A percentile compares a stretch with the other conserved stretches of the same genome.
These are phyloP conservation scores for Leccinum huronense DNA, from an alignment of 1,284 basidiomycete species.

Conservation along the genomic window DNA sequence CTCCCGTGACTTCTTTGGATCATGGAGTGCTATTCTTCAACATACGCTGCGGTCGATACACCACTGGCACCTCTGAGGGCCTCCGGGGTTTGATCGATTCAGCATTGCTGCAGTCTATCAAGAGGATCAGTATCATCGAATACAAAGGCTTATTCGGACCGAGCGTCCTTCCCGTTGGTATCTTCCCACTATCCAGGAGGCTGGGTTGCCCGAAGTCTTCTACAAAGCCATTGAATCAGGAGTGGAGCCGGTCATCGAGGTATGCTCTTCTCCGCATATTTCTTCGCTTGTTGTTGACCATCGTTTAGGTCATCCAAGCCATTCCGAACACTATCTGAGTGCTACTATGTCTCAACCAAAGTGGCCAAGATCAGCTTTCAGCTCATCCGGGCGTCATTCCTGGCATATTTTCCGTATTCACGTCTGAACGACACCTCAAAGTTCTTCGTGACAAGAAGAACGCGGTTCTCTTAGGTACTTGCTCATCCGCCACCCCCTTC, in stretches of 20 bases:
- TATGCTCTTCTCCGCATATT: constrained; percentile 32
- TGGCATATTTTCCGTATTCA: constrained; percentile 83
- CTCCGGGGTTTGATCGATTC: constrained; percentile 94
- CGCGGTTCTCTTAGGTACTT: constrained; percentile 82
- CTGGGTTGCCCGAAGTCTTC: constrained; percentile 85
- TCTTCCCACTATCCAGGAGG: constrained; percentile 89
- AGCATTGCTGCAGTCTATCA: constrained; percentile 82
- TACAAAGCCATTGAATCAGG: constrained; percentile 83
- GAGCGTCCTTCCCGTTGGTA: constrained; percentile 81
- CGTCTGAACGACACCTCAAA: constrained; percentile 81
- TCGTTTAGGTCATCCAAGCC: constrained; percentile 78
- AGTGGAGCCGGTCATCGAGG: constrained; percentile 87
- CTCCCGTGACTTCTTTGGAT: constrained; percentile 51
- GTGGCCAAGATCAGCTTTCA: constrained; percentile 81
- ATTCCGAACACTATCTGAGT: constrained; percentile 97
- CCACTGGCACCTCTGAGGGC: constrained; percentile 88
- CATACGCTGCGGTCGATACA: constrained; percentile 92
- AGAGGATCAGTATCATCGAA: constrained; percentile 87
- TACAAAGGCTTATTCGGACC: constrained; percentile 84
- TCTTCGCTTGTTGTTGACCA: constrained; percentile 4
- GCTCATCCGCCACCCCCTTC: constrained; percentile 90
- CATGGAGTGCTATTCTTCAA: constrained; percentile 79
- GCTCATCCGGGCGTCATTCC: constrained; percentile 79
- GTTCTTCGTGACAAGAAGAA: constrained; percentile 94
- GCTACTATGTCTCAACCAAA: constrained; percentile 91